Base-by-base conservation (phyloP, 208 protist species). In the Wallacemonas sp. region DNA sequence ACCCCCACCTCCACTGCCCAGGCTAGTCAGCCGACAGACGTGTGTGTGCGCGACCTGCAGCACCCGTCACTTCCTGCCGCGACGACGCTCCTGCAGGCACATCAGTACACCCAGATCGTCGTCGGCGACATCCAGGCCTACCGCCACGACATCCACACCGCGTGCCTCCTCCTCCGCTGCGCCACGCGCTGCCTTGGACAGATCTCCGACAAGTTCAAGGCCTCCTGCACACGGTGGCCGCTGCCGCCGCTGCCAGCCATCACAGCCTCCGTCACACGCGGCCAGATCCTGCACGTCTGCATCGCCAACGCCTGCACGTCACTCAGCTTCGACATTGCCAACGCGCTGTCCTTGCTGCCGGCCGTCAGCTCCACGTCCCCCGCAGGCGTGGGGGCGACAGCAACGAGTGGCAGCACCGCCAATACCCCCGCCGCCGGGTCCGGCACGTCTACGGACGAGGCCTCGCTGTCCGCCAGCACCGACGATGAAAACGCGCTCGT, bases 241-340 rank as follows among this genome's bases (percentile, higher is more conserved):
- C 76, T 93, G 39, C 84, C 90, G 1, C 87, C 90, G 63, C 78
- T 92, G 41, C 86, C 86, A 26, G 77, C 82, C 17, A 77, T 93
- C 32, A 78, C 80, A 24, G 63, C 77, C 12, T 62, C 72, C 4
- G 66, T 76, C 30, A 93, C 77, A 27, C 64, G 73, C 2, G 26
- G 57, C n/a, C 90, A 95, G 72, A 54, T 93, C 52, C 49, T 93
- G 52, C 85, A 92, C 33, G 67, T 95, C 23, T 93, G 77, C 61
- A 64, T 95, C 23, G 81, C 82, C 9, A 95, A 93, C 60, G 76
- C 76, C 54, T 87, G 80, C 68, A 87, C 84, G 9, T 56, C 64
- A 0, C 69, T 95, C 23, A 67, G 61, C n/a, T 65, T 74, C 44
- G 87, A 93, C 56, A 73, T 92, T 36, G 63, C 63, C 2, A 77